Evolutionary conservation across 306 rosid genomes (phyloP).

Genomic region (Luffa acutangula): DNA sequence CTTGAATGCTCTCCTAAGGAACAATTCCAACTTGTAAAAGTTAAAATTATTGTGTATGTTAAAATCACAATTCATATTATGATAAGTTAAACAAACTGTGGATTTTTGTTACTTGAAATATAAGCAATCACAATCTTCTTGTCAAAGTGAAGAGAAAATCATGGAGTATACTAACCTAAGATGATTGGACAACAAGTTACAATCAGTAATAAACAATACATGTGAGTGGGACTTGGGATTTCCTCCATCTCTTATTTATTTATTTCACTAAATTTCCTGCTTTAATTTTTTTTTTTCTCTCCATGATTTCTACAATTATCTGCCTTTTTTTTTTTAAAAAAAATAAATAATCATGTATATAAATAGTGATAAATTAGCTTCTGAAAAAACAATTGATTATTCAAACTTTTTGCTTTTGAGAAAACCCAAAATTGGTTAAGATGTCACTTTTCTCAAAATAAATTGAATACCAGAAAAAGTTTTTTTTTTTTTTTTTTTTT

Average conservation of each 20-base stretch:
- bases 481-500: no score
- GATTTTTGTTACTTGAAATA: background rate
- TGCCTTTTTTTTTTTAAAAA: background rate
- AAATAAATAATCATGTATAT: background rate
- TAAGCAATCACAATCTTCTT: background rate
- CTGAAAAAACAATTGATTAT: background rate
- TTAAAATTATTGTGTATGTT: background rate
- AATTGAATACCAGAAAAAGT: background rate
- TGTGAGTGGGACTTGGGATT: background rate
- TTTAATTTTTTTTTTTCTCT: background rate
- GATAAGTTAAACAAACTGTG: background rate
- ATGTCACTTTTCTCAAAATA: background rate
- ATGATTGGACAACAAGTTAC: background rate
- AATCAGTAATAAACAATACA: background rate
- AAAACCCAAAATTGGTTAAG: background rate
- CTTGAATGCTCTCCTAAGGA: background rate
- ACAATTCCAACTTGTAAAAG: background rate
- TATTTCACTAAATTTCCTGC: background rate
- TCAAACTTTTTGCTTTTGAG: background rate
- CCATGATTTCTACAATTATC: background rate
- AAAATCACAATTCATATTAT: background rate
- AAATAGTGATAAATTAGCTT: background rate
- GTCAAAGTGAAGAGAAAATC: conserved; percentile 1
- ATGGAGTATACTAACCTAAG: background rate
- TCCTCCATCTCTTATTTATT: background rate